Base-by-base conservation (phyloP, 306 rosid genomes). In the Acacia melanoxylon region DNA sequence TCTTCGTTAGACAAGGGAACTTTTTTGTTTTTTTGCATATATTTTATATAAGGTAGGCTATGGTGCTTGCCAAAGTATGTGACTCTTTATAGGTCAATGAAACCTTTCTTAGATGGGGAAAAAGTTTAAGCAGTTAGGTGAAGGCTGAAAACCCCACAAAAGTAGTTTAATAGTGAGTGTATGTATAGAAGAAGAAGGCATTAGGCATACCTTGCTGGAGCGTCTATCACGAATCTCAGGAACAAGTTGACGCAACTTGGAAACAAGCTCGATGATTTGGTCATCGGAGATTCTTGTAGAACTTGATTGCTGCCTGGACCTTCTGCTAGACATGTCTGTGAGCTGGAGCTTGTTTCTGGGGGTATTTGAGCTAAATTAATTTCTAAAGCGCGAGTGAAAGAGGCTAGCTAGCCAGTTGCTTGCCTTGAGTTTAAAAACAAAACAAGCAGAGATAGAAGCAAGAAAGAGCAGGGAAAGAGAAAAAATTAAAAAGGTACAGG, bases 241-340 rank as follows among this genome's bases (percentile, higher is more conserved):
- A 78, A 95, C 98, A 74, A 93, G 98, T 83, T 92, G 98, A 63
- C 99, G 99, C 86, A 95, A 84, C 91, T 93, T 93, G 65, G 99
- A 88, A 79, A 95, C 91, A 68, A 95, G 98, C 13, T 95, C 94
- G 54, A 95, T 92, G 91, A 95, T 95, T 91, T 95, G 99, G 86
- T 95, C 98, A 88, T 95, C 99, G 2, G 87, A 86, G 87, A 95
- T 95, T 62, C 96, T 82, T 31, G 97, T 82, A 72, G 91, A 70
- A 3, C 91, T 79, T 52, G 90, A 68, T 29, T 94, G 88, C 61
- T 90, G 97, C 91, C 98, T 92, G 6, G 99, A 95, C 87, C 98
- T 93, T 91, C 99, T 68, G 91, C 91, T 89, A 77, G 99, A 95
- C 98, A 95, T 94, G 24, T 25, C 51, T 29, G 10, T 6, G 20